Conservation (phyloP, 495 filamentous ascomycete genomes). For the Paragyromitra xinjiangensis region DNA sequence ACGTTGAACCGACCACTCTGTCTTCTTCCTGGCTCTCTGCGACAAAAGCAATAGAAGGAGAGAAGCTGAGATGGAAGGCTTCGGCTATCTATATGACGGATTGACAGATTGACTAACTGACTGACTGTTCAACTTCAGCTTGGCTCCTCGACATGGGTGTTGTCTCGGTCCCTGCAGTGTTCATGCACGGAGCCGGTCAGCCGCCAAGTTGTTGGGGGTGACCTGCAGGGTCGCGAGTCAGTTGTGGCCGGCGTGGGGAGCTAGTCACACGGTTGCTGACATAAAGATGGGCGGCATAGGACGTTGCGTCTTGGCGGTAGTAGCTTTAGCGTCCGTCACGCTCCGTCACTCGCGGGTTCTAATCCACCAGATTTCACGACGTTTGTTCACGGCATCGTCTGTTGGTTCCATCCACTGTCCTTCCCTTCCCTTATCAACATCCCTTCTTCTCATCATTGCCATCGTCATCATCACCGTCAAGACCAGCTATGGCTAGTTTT, state of each 20-base stretch:
- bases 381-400: not conserved
- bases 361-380: not conserved
- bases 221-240: constrained; percentile 41
- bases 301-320: constrained; percentile 10
- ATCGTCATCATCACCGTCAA: not conserved
- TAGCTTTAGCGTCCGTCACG: not conserved
- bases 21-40: constrained; percentile 22
- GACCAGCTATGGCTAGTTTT: constrained; percentile 16
- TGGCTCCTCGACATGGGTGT: not conserved
- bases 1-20: constrained; percentile 28
- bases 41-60: not conserved
- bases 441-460: not conserved
- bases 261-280: not conserved
- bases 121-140: constrained; percentile 1
- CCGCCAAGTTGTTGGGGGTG: constrained; percentile 51
- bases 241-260: not conserved
- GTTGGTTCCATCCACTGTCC: not conserved
- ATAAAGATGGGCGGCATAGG: not conserved
- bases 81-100: constrained; percentile 35
- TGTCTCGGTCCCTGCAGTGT: constrained; percentile 19
- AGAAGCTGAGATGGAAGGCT: constrained; percentile 7
- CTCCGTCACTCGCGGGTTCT: constrained; percentile 18
- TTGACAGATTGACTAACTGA: constrained; percentile 11
- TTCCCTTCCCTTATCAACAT: not conserved
- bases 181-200: constrained; percentile 35